These are phyloP conservation scores for Didymella arachidicola DNA, from an alignment of 2,329 filamentous ascomycete genomes.

Conservation along the genomic window DNA sequence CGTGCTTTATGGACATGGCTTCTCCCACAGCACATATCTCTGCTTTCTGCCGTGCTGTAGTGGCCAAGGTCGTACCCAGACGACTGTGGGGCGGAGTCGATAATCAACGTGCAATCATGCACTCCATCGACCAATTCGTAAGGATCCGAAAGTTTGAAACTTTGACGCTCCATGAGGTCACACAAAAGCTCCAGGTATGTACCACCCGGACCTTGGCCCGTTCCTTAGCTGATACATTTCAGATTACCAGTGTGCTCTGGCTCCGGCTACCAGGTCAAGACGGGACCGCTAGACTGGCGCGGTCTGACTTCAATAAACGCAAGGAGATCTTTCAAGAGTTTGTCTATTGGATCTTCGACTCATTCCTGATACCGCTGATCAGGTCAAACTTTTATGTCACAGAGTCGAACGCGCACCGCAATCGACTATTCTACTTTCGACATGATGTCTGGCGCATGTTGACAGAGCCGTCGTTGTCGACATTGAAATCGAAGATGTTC, in stretches of 20 bases:
- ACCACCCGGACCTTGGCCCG: conserved; percentile 13
- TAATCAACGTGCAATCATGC: conserved; percentile 70
- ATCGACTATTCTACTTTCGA: conserved; percentile 89
- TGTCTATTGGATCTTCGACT: conserved; percentile 92
- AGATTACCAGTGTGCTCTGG: conserved; percentile 78
- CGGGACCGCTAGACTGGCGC: conserved; percentile 65
- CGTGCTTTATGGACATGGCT: conserved; percentile 69
- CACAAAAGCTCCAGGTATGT: conserved; percentile 75
- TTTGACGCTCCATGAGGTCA: conserved; percentile 78
- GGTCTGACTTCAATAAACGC: conserved; percentile 77
- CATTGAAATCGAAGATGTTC: conserved; percentile 76
- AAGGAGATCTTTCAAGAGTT: conserved; percentile 83
- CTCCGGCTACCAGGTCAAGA: conserved; percentile 64
- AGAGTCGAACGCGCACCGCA: conserved; percentile 81
- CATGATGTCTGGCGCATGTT: conserved; percentile 89
- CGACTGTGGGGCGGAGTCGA: conserved; percentile 75
- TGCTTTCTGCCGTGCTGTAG: conserved; percentile 81
- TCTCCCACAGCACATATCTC: conserved; percentile 75
- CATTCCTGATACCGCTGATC: conserved; percentile 84
- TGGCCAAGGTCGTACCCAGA: conserved; percentile 75
- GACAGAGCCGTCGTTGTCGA: conserved; percentile 73
- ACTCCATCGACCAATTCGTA: conserved; percentile 79
- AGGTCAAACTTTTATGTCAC: conserved; percentile 93
- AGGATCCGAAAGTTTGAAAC: conserved; percentile 80
- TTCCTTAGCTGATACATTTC: conserved; percentile 27